Conservation (phyloP, 2,329 filamentous ascomycete genomes). For the Aspergillus fructus region DNA sequence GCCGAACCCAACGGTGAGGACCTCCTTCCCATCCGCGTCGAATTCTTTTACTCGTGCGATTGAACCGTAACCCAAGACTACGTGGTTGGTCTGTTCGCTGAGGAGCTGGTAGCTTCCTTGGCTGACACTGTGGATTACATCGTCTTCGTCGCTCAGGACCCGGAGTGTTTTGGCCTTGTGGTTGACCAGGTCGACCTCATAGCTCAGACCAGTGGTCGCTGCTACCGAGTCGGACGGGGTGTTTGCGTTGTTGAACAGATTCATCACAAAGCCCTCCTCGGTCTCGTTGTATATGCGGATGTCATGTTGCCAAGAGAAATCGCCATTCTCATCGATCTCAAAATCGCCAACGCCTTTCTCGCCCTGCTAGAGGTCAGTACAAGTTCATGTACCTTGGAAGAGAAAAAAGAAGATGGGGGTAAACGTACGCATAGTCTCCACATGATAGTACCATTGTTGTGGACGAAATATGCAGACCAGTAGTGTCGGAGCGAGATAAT, state of each 20-base stretch:
- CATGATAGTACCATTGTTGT: slow-evolving; percentile 29
- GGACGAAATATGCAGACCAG: slow-evolving; percentile 33
- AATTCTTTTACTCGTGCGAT: slow-evolving; percentile 38
- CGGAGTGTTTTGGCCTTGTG: slow-evolving; percentile 24
- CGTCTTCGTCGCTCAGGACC: slow-evolving; percentile 21
- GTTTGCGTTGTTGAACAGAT: slow-evolving; percentile 34
- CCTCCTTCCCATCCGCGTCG: slow-evolving; percentile 28
- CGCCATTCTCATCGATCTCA: slow-evolving; percentile 17
- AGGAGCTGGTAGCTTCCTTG: slow-evolving; percentile 31
- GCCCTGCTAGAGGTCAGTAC: slow-evolving; percentile 14
- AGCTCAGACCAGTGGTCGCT: slow-evolving; percentile 24
- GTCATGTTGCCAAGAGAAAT: slow-evolving; percentile 36
- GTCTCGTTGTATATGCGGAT: slow-evolving; percentile 38
- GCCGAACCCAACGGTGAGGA: slow-evolving; percentile 35
- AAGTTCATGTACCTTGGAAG: neutral
- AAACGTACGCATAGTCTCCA: slow-evolving; percentile 27
- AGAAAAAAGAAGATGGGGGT: too few relatives aligned
- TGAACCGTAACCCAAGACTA: slow-evolving; percentile 36
- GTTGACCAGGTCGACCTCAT: slow-evolving; percentile 23
- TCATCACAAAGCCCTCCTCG: slow-evolving; percentile 31
- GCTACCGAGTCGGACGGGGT: slow-evolving; percentile 21
- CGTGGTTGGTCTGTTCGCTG: slow-evolving; percentile 21
- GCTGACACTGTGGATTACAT: slow-evolving; percentile 27
- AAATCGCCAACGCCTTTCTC: slow-evolving; percentile 28
- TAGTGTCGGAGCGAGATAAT: slow-evolving; percentile 38